These are phyloP conservation scores for Claviceps sp. DNA, from an alignment of 2,329 filamentous ascomycete genomes.

Conservation along the genomic window DNA sequence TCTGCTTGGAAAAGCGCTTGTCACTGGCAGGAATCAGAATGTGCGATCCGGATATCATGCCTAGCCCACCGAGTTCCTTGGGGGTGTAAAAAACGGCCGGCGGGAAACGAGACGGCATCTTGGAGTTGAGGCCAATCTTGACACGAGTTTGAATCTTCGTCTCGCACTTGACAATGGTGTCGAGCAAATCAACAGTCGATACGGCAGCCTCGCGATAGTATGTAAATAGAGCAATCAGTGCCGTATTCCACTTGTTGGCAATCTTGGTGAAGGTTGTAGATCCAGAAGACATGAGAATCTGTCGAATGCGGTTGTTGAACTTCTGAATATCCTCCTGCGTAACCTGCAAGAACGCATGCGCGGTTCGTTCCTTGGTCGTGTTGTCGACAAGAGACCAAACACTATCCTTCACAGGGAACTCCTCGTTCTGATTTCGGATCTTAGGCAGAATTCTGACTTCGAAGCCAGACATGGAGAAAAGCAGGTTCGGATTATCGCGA, in stretches of 20 bases:
- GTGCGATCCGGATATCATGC: constrained; percentile 98
- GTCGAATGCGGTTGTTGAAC: constrained; percentile 97
- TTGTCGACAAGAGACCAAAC: constrained; percentile 98
- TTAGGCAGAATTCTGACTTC: constrained; percentile 95
- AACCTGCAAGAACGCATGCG: constrained; percentile 93
- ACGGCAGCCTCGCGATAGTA: constrained; percentile 98
- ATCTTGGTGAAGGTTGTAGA: constrained; percentile 99
- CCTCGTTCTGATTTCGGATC: constrained; percentile 85
- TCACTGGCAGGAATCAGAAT: constrained; percentile 95
- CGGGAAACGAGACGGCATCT: constrained; percentile 98
- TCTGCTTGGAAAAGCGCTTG: constrained; percentile 97
- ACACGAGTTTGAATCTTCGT: constrained; percentile 98
- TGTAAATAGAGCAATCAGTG: constrained; percentile 89
- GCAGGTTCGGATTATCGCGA: constrained; percentile 87
- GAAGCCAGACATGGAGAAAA: constrained; percentile 97
- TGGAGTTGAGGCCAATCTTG: constrained; percentile 97
- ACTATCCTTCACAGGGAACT: constrained; percentile 94
- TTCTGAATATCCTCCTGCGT: constrained; percentile 97
- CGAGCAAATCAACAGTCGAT: constrained; percentile 82
- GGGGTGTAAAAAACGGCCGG: constrained; percentile 98
- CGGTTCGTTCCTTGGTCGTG: constrained; percentile 89
- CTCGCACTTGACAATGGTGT: constrained; percentile 98
- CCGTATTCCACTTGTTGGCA: constrained; percentile 99
- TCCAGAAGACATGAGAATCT: constrained; percentile 99
- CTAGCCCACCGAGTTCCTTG: constrained; percentile 89